Evolutionary conservation across 768 basidiomycete species (phyloP), one percentile per base, ranked within the genome.

Genomic region (Lactarius sanguifluus): DNA sequence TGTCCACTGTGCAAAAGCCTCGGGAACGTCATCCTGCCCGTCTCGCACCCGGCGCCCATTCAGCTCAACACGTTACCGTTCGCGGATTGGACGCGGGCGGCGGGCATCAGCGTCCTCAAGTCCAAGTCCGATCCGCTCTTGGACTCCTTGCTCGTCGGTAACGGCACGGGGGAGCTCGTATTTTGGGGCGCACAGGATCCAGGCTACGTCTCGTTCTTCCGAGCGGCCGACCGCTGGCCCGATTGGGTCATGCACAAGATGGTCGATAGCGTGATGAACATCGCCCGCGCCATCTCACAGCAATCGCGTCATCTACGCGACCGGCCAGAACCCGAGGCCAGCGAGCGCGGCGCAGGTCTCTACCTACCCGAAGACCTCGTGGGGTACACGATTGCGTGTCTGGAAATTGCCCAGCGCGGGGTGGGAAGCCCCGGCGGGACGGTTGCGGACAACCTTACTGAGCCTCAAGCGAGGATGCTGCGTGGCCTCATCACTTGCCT

Each of bases 1-100:
- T 99, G 97, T 71, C 97, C 97, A 1, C 79, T 99, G 5, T 99
- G 97, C 81, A 98, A 98, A 78, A 94, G 92, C 71, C 81, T 98
- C 7, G 95, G 96, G 3, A 99, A 99, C 75, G 86, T 94, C 36
- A 89, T 99, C 50, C 82, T 99, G 1, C 97, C 97, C 0, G 88
- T 96, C 20, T 81, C 84, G 5, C 79, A 80, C 15, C 80, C 87
- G 13, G 70, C 70, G n/a, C 82, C 79, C 41, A 75, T 81, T 28
- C 74, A 74, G 3, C 81, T 86, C 61, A 90, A 85, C 65, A 77
- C 76, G 4, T 77, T 85, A 0, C 83, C 89, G 0, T 92, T 97
- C 74, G 81, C 92, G 0, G 93, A 96, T 71, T 96, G 92, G 92
- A 92, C 96, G 41, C 86, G 95, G 2, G 86, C 87, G 1, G 91